Evolutionary conservation across 2,329 filamentous ascomycete species (phyloP).

Genomic region (Botrytis deweyae): DNA sequence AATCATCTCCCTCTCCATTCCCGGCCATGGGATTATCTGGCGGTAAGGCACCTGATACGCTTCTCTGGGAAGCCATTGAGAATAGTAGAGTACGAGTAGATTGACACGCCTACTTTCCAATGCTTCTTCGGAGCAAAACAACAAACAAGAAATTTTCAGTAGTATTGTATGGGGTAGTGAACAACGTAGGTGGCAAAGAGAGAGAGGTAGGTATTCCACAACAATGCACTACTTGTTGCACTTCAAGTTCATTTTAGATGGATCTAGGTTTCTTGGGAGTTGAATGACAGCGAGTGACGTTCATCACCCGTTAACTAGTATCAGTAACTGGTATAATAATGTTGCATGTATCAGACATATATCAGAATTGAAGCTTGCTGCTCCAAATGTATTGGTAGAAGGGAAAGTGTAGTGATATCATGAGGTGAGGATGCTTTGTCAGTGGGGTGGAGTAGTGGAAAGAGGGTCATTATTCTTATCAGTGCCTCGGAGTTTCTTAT

Average conservation of each 20-base stretch:
- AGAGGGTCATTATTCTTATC: background rate
- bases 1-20: background rate
- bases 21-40: background rate
- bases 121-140: background rate
- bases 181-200: background rate
- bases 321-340: background rate
- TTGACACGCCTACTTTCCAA: background rate
- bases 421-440: background rate
- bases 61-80: slow-evolving; percentile 2
- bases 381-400: background rate
- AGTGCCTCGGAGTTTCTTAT: background rate
- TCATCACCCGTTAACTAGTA: background rate
- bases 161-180: background rate
- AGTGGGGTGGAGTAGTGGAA: background rate
- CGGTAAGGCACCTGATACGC: background rate
- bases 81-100: background rate
- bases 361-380: background rate
- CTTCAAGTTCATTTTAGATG: background rate
- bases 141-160: background rate
- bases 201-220: background rate
- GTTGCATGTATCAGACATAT: background rate
- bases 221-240: background rate
- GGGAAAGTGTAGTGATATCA: background rate
- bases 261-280: background rate
- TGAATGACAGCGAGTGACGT: background rate